These are phyloP conservation scores for Ogataea siamensis DNA, from an alignment of 805 yeast species.

Conservation along the genomic window DNA sequence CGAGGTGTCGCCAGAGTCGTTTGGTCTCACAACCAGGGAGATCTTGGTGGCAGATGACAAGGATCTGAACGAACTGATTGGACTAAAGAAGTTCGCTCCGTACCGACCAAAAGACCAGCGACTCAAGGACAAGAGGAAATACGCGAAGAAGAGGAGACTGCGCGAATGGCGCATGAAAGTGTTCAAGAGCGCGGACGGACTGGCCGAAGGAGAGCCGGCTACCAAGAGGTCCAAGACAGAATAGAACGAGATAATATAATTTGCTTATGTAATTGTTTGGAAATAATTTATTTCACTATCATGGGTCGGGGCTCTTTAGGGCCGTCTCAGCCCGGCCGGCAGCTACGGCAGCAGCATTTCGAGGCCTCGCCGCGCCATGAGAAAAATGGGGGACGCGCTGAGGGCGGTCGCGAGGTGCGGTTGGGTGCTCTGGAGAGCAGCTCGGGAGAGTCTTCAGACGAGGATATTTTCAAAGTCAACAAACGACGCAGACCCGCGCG, in stretches of 20 bases:
- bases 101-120: conserved; percentile 74
- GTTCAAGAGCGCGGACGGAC: conserved; percentile 61
- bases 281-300: too few relatives aligned
- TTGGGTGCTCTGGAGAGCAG: conserved; percentile 2
- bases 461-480: conserved; percentile 12
- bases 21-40: conserved; percentile 82
- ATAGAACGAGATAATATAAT: background rate
- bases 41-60: conserved; percentile 87
- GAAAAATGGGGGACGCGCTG: background rate
- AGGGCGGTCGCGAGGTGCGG: conserved; percentile 3
- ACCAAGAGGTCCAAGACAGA: background rate
- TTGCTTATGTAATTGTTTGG: background rate
- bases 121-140: conserved; percentile 78
- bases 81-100: conserved; percentile 91
- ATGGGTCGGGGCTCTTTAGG: background rate
- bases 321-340: conserved; percentile 1
- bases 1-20: conserved; percentile 93
- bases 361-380: conserved; percentile 7
- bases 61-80: conserved; percentile 78
- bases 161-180: conserved; percentile 88
- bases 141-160: conserved; percentile 75
- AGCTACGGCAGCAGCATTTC: conserved; percentile 13
- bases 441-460: conserved; percentile 10
- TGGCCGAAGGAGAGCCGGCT: conserved; percentile 28
- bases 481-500: conserved; percentile 2